Base-by-base conservation (phyloP, 257 asterid genomes). In the Solanum ossicruentum region DNA sequence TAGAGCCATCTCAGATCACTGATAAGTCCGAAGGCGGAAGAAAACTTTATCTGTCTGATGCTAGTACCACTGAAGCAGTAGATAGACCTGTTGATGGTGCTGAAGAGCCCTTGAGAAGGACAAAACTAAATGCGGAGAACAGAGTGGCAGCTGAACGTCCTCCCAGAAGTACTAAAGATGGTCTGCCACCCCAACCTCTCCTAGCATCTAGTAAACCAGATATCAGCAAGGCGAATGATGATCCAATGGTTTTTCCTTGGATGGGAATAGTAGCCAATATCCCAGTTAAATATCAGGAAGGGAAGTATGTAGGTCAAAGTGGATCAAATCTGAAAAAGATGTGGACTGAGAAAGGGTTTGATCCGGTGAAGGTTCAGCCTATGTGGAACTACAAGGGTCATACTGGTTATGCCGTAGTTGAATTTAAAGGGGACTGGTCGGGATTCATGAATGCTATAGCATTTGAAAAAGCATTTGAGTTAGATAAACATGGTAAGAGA, bases 201-300 rank as follows among this genome's bases (percentile, higher is more conserved):
- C 61, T 49, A 77, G 82, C 15, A 51, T 51, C 63, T 51, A 51
- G n/a, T 77, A 28, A 26, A 45, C 26, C 45, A 77, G 39, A 12
- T 52, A 54, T 17, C 83, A 52, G 63, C 66, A 54, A 78, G 28
- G 49, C 51, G 66, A 70, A 80, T 63, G 87, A 92, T 41, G 93
- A 92, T 87, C 82, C 85, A n/a, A 87, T 88, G 79, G 93, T 92
- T 26, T 90, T 91, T 88, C 96, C 96, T 52, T 92, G 93, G 92
- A 86, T 86, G 90, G 96, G 91, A 10, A 77, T 92, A 12, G 90
- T 92, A 23, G 96, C 87, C 21, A 91, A 92, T 83, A 63, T 90
- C 58, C 93, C 90, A 0, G 88, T 92, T 55, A 84, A 85, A 72
- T 43, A 63, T 79, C 84, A 72, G 66, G 78, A 66, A 16, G 93